phyloP scores from a whole-genome alignment of 306 rosid species.

The Pachyrhizus erosus region DNA sequence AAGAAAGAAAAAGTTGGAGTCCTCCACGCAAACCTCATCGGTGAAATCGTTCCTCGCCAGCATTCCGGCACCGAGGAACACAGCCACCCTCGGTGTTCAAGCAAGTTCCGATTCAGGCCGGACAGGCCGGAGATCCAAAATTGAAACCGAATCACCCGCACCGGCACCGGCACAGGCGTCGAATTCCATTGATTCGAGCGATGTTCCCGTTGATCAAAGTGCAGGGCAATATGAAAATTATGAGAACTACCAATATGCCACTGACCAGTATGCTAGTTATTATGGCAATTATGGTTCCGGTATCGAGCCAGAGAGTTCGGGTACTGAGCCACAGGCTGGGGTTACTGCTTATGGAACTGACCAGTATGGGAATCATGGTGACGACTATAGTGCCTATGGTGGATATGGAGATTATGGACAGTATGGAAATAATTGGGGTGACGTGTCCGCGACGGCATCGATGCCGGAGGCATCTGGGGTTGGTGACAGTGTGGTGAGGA shows the following conservation, averaged over 20 bases:
- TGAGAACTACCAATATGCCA: conserved; percentile 46
- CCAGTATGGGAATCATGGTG: conserved; percentile 33
- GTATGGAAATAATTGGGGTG: conserved; percentile 58
- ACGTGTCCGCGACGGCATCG: conserved; percentile 23
- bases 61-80: conserved; percentile 83
- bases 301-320: conserved; percentile 43
- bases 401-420: conserved; percentile 53
- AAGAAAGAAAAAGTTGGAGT: conserved; percentile 49
- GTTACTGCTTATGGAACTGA: conserved; percentile 45
- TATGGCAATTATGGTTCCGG: conserved; percentile 51
- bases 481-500: conserved; percentile 40
- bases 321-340: conserved; percentile 49
- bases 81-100: conserved; percentile 70
- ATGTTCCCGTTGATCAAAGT: conserved; percentile 43
- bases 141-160: conserved; percentile 53
- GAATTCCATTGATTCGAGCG: conserved; percentile 37
- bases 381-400: conserved; percentile 44
- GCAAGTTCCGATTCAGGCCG: conserved; percentile 65
- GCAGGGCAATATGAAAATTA: conserved; percentile 29
- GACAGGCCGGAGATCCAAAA: conserved; percentile 70
- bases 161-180: conserved; percentile 34
- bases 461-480: conserved; percentile 40
- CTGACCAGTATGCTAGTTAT: conserved; percentile 58
- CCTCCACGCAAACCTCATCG: conserved; percentile 53
- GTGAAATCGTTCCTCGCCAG: conserved; percentile 70